These are phyloP conservation scores for Pseudocercospora fuligena DNA, from an alignment of 2,329 filamentous ascomycete genomes.

Conservation along the genomic window DNA sequence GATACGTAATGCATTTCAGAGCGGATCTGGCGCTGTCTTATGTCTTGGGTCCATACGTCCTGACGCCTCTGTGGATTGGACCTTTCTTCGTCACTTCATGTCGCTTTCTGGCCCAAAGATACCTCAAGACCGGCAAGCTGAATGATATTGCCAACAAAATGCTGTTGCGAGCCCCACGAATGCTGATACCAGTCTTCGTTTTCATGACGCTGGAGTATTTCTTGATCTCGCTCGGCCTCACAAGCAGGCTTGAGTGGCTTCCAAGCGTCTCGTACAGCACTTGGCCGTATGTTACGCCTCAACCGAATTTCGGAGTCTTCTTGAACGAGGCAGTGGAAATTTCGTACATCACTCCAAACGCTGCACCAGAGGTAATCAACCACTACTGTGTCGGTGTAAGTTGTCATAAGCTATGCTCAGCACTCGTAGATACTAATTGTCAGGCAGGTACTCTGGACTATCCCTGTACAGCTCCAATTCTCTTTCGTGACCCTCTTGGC, in stretches of 20 bases:
- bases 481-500: slow-evolving; percentile 52
- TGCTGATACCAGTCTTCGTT: slow-evolving; percentile 52
- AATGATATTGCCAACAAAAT: slow-evolving; percentile 51
- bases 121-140: slow-evolving; percentile 50
- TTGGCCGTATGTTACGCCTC: slow-evolving; percentile 52
- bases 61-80: slow-evolving; percentile 55
- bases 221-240: slow-evolving; percentile 51
- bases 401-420: not conserved
- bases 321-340: slow-evolving; percentile 53
- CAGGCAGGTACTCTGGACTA: slow-evolving; percentile 49
- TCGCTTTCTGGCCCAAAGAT: slow-evolving; percentile 51
- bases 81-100: slow-evolving; percentile 56
- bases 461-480: slow-evolving; percentile 55
- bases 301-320: slow-evolving; percentile 49
- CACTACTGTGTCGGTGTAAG: slow-evolving; percentile 55
- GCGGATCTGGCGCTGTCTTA: slow-evolving; percentile 50
- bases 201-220: slow-evolving; percentile 55
- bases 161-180: slow-evolving; percentile 50
- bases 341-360: slow-evolving; percentile 54
- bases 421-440: not conserved
- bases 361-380: slow-evolving; percentile 53
- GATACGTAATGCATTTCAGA: slow-evolving; percentile 45
- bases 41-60: slow-evolving; percentile 50
- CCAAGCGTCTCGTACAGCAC: slow-evolving; percentile 54
- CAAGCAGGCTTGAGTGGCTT: slow-evolving; percentile 50